Evolutionary conservation across 805 yeast species (phyloP).

Genomic region (Isabelozyma gotoi): DNA sequence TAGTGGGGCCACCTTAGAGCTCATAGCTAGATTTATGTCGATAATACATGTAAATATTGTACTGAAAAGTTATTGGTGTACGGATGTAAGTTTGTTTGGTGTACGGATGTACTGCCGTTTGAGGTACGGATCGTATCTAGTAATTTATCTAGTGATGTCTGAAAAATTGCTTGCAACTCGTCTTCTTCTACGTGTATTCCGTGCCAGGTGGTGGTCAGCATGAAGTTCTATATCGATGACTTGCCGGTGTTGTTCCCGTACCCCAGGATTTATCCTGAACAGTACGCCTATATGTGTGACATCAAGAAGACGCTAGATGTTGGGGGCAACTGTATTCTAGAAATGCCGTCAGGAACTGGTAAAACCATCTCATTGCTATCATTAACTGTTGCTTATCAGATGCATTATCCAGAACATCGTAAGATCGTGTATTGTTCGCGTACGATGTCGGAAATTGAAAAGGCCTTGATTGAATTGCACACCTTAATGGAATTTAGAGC

Average conservation of each 20-base stretch:
- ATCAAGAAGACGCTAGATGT: conserved; percentile 90
- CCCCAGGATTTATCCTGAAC: conserved; percentile 96
- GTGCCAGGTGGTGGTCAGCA: conserved; percentile 8
- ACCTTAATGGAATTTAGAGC: conserved; percentile 85
- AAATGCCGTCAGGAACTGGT: conserved; percentile 99
- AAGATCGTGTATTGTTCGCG: conserved; percentile 97
- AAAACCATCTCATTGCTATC: conserved; percentile 92
- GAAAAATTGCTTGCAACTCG: neutral
- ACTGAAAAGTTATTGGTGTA: too few species aligned
- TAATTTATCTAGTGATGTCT: too few species aligned
- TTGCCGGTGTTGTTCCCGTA: conserved; percentile 94
- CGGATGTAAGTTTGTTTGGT: neutral
- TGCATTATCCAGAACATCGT: conserved; percentile 90
- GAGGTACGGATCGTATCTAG: too few species aligned
- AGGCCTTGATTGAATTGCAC: conserved; percentile 89
- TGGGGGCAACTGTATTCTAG: conserved; percentile 94
- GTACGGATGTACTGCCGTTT: too few species aligned
- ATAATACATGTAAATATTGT: too few species aligned
- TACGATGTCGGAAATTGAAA: conserved; percentile 98
- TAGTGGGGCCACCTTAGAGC: too few species aligned
- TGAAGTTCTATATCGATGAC: conserved; percentile 91
- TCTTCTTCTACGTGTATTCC: neutral
- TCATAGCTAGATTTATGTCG: too few species aligned
- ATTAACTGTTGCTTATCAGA: conserved; percentile 91
- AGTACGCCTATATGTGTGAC: conserved; percentile 96